Evolutionary conservation across 140 eudicot genomes (phyloP), one percentile per base, ranked within the genome.

Genomic region (Bidens hawaiensis): DNA sequence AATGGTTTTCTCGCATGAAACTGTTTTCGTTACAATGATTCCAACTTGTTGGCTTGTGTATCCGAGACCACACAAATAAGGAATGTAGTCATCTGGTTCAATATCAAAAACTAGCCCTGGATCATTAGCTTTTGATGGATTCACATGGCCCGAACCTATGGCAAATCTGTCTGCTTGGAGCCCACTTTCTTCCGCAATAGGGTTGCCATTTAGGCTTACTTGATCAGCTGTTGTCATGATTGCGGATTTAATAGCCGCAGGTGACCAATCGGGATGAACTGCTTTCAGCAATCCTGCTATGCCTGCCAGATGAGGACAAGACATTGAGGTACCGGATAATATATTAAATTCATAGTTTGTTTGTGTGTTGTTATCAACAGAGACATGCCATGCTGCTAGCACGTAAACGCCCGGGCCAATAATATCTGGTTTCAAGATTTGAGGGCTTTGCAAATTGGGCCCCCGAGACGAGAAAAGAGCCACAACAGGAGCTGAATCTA

Each of bases 301-400:
- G 7, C 89, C 97, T 26, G 88, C 70, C 0, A 82, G 79, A 60
- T 85, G 97, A 24, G 97, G 97, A 71, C 95, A 85, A 2, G 95
- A 78, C 94, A 88, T 88, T 48, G 97, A 89, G 24, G 97, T 89
- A 24, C 97, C 95, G 0, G 88, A 85, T 0, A 66, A 17, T 2
- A 82, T 33, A 56, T 78, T 89, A 46, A 76, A 85, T 6, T 77
- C 76, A n/a, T 66, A 55, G 46, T 34, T 60, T 34, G 74, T 43
- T 57, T 68, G 59, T 10, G 79, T 61, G 41, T 33, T 69, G 58
- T 77, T 71, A 0, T 71, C 86, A 5, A 82, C 31, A 1, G 85
- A 64, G 14, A 67, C 54, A 0, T 84, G 76, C 95, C 95, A 83
- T 34, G 85, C 94, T 26, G 84, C 89, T 5, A 85, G 80, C 52